A percentile compares a stretch with the other conserved stretches of the same genome.
phyloP scores from a whole-genome alignment of 306 rosid species.

The Casuarina equisetifolia region DNA sequence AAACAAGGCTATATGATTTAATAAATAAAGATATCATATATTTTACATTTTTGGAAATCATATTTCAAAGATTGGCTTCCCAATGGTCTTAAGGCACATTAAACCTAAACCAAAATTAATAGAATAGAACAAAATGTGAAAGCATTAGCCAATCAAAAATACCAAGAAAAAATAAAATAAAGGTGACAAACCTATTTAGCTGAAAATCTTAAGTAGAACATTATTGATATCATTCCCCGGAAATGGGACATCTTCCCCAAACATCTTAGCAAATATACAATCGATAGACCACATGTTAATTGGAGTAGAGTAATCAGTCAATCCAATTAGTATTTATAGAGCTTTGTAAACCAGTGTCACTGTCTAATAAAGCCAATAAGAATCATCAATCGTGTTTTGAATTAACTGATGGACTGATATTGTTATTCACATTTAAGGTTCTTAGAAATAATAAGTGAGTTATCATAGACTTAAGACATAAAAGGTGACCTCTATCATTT shows the following conservation, averaged over 20 bases:
- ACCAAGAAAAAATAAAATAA: neutral
- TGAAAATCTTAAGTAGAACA: conserved; percentile 92
- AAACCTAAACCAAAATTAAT: neutral
- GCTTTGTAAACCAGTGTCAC: conserved; percentile 99
- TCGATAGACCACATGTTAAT: conserved; percentile 99
- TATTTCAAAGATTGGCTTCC: neutral
- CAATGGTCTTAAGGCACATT: neutral
- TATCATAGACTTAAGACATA: neutral
- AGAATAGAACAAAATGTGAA: neutral
- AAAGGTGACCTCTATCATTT: neutral
- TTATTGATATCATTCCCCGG: conserved; percentile 93
- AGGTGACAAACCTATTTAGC: conserved; percentile 44
- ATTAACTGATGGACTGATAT: conserved; percentile 8
- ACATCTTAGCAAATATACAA: conserved; percentile 98
- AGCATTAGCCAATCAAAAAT: neutral
- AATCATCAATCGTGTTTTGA: conserved; percentile 14
- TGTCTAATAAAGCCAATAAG: conserved; percentile 50
- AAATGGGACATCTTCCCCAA: conserved; percentile 78
- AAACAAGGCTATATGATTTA: neutral
- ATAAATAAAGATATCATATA: conserved; percentile 12
- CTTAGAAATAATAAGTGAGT: neutral
- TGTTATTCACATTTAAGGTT: neutral
- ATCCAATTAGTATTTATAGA: conserved; percentile 95
- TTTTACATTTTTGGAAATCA: neutral
- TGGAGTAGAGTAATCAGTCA: conserved; percentile 95